Evolutionary conservation across 768 basidiomycete genomes (phyloP), one percentile per base, ranked within the genome.

Genomic region (Macrocybe gigantea): DNA sequence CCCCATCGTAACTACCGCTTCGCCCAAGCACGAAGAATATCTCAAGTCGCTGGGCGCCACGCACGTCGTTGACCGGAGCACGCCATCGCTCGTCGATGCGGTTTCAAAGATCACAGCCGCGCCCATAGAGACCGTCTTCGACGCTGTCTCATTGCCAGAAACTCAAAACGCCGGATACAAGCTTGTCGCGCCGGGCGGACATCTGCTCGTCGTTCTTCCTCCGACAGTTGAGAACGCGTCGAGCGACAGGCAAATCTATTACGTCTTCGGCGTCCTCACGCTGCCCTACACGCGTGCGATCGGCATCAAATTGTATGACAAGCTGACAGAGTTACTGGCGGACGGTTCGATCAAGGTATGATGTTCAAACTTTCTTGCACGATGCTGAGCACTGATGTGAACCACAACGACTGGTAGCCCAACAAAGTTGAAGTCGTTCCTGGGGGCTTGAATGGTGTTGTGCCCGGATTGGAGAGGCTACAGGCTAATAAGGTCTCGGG

Each of bases 41-140:
- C 61, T 75, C 31, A 63, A 66, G 52, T 61, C 62, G 1, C 56
- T 76, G 11, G 72, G 75, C 6, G 75, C 68, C 6, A 71, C 71
- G 0, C 45, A 70, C 35, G 60, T 75, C 22, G 49, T 75, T 38
- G 62, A 71, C 42, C 58, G 62, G 5, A 40, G 48, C n/a, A 31
- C 44, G 5, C 12, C 44, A 1, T 6, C 40, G 13, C 15, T 11
- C 9, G 14, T 22, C 1, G 31, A 49, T 0, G 47, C 53, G 29
- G 49, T 55, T 22, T 38, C 50, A 1, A 45, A 52, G 13, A 54
- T 62, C 29, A 54, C 61, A 6, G 34, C 9, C 5, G 29, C 11
- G 13, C 32, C 36, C 31, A n/a, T 49, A 2, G 33, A 44, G 11
- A 38, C 36, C 34, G 37, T 45, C 5, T 49, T 12, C 44, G 49